Evolutionary conservation across 164 flowering plant genomes (phyloP).

Genomic region (Liquidambar formosana): DNA sequence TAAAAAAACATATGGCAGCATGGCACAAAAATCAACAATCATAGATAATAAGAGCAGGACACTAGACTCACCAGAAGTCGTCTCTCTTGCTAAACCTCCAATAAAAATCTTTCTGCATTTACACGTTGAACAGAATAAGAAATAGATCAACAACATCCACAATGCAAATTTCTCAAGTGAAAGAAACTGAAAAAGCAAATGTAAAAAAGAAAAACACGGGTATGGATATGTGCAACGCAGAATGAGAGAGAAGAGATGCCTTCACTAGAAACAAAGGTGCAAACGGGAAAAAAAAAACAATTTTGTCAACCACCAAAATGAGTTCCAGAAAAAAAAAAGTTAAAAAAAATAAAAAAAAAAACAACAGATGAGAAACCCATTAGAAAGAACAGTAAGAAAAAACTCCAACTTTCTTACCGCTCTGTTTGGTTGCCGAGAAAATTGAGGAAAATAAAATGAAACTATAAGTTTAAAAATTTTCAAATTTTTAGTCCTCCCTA

Average conservation of each 20-base stretch:
- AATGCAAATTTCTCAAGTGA: background rate
- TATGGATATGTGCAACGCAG: background rate
- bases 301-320: too few species aligned
- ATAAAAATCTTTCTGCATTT: conserved; percentile 78
- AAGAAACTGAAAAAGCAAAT: background rate
- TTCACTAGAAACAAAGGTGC: too few species aligned
- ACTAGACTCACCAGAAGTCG: conserved; percentile 58
- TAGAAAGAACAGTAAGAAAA: too few species aligned
- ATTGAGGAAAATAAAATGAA: too few species aligned
- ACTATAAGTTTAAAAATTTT: too few species aligned
- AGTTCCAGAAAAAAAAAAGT: too few species aligned
- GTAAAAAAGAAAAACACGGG: background rate
- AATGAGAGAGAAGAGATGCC: background rate
- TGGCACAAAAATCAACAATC: background rate
- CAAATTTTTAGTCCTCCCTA: too few species aligned
- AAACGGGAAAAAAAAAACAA: too few species aligned
- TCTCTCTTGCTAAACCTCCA: conserved; percentile 87
- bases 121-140: conserved; percentile 9
- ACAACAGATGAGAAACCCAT: too few species aligned
- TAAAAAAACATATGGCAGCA: background rate
- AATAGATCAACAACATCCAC: conserved; percentile 6
- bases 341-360: too few species aligned
- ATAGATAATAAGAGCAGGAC: background rate
- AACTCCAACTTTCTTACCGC: too few species aligned
- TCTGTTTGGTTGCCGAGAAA: too few species aligned